Evolutionary conservation across 441 rosid species (phyloP), one percentile per base, ranked within the genome.

Genomic region (Theobroma grandiflorum): DNA sequence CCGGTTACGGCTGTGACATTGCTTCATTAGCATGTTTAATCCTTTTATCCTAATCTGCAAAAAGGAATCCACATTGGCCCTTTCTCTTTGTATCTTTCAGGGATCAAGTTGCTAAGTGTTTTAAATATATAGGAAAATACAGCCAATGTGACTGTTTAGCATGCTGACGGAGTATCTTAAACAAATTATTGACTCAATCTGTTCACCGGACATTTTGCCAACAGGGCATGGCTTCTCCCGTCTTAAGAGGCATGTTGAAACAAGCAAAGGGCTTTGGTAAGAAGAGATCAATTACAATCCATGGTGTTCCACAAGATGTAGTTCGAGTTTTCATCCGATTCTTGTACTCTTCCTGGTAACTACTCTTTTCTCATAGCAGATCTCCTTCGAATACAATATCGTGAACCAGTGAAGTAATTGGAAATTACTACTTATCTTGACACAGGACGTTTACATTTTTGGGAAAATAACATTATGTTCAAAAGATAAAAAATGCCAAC

Each of bases 141-240:
- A 58, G 43, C 16, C n/a, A 50, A 58, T 67, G 38, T 22, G 31
- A 15, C 74, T 43, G 40, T 49, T 71, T 57, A 67, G 49, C 69
- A 43, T 33, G 43, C 26, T 38, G n/a, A 14, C 9, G 49, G 47
- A 20, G 53, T 40, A 22, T 58, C 53, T 83, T 66, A 38, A 63
- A 72, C 79, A 64, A 72, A 20, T 58, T 61, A 16, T 43, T 76
- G 33, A 35, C 64, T 72, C 43, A 72, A 37, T 79, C 20, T 8
- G 31, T 72, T 35, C 45, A 22, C 73, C n/a, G 42, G 55, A 70
- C 74, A 69, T 80, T 38, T 38, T 78, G 37, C 62, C 18, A 4
- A 76, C 81, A 96, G 99, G 95, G 98, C 59, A 89, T 88, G 91
- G 98, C 97, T 77, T 95, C 98, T 84, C 89, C 93, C 49, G 96